Base-by-base conservation (phyloP, 495 filamentous ascomycete species). In the Penicillium nucicola region DNA sequence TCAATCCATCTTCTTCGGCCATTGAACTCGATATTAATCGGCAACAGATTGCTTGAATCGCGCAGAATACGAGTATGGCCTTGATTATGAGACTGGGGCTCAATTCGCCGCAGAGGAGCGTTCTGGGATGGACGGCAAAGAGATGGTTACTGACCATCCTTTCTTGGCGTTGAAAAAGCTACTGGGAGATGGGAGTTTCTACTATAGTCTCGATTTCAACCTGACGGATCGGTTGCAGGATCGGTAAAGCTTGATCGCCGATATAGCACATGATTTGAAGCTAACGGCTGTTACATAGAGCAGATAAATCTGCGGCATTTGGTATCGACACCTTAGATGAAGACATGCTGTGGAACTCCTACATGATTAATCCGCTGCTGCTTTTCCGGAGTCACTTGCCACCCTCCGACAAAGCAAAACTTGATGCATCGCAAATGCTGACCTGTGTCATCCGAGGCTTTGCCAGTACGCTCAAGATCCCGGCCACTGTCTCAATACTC, bases 191-290 rank as follows among this genome's bases (percentile, higher is more conserved):
- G 91, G 95, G n/a, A 96, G 86, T 11, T 98, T 98, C 63, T 97
- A 97, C 66, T 98, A 96, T 67, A 97, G 92, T 60, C 85, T 89
- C 23, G 89, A 97, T 70, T 98, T 98, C 64, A 92, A 97, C 66
- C 79, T 98, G 17, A 97, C 93, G 19, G 92, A 92, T 67, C 81
- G 93, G 53, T 74, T 97, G 55, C 93, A 98, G 69, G 86, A 96
- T 58, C 86, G 92, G 87, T 92, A 69, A 64, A 53, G 25, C 25
- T 28, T 28, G 25, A 32, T 43, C 14, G 18, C 36, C 13, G 6
- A 4, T 39, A 25, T 38, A 12, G 30, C 20, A n/a, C 14, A 35
- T 30, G 17, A 34, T 51, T 4, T 53, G 77, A 72, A 54, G 70
- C 79, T 61, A 76, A 87, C 50, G 63, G 66, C 20, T 58, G 19